Conservation (phyloP, 1,139 yeast species). For the Yamadazyma epiphylla region DNA sequence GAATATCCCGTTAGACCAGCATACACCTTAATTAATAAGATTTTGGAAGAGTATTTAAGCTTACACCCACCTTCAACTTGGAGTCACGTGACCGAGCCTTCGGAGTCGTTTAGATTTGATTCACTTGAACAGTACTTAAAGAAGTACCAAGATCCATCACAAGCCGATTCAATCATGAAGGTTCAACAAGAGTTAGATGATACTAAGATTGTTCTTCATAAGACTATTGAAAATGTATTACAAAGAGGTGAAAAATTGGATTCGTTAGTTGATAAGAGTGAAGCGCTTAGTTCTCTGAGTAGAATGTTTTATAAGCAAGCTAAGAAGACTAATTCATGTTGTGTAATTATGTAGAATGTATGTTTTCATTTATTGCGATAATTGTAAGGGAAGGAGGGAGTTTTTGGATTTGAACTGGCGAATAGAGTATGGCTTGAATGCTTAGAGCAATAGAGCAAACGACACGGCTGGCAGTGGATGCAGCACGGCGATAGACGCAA, state of each 20-base stretch:
- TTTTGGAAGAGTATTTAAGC: constrained; percentile 84
- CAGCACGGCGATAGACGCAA: too few species aligned
- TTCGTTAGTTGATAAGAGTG: constrained; percentile 90
- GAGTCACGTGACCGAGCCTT: constrained; percentile 52
- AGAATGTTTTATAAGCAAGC: constrained; percentile 97
- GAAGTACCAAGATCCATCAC: constrained; percentile 94
- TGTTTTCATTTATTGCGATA: too few species aligned
- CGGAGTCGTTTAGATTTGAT: constrained; percentile 47
- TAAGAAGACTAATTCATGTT: constrained; percentile 94
- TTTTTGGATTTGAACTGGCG: too few species aligned
- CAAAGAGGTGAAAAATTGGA: constrained; percentile 97
- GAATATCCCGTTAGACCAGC: constrained; percentile 99
- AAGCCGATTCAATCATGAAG: constrained; percentile 94
- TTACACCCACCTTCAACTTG: constrained; percentile 77
- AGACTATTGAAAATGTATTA: constrained; percentile 89
- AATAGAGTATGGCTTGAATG: too few species aligned
- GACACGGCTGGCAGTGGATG: too few species aligned
- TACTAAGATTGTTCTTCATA: constrained; percentile 92
- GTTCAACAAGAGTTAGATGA: constrained; percentile 98
- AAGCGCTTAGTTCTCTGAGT: constrained; percentile 83
- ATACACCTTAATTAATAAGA: constrained; percentile 83
- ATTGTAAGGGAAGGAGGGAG: too few species aligned
- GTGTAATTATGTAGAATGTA: constrained; percentile 59
- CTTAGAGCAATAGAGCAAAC: too few species aligned
- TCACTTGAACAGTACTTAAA: constrained; percentile 66